These are phyloP conservation scores for Ormosia emarginata DNA, from an alignment of 306 rosid genomes.

Conservation along the genomic window DNA sequence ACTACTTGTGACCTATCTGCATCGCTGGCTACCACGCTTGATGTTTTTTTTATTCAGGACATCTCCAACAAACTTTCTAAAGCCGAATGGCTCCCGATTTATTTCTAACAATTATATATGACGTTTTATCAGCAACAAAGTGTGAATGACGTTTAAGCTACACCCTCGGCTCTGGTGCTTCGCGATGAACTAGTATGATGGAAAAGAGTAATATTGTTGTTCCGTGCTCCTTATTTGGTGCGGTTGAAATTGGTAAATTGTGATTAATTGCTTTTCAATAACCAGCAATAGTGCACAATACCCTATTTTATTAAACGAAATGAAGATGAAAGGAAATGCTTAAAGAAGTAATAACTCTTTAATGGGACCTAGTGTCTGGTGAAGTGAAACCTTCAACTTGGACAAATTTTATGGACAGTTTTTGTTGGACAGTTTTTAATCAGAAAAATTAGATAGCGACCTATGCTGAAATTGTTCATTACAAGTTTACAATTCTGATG, in stretches of 20 bases:
- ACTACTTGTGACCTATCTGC: not conserved
- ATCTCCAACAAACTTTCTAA: not conserved
- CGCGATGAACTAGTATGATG: not conserved
- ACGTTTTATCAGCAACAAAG: not conserved
- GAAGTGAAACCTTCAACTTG: not conserved
- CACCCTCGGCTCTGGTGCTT: not conserved
- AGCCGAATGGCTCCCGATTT: not conserved
- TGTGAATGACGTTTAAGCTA: not conserved
- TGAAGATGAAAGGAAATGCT: not conserved
- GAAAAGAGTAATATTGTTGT: not conserved
- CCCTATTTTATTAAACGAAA: not conserved
- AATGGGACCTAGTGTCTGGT: conserved; percentile 25
- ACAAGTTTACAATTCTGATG: conserved; percentile 12
- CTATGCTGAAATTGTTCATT: conserved; percentile 17
- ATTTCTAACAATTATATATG: not conserved
- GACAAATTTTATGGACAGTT: not conserved
- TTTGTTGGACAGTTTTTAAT: not conserved
- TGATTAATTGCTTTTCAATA: not conserved
- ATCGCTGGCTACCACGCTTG: not conserved
- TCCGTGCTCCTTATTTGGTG: not conserved
- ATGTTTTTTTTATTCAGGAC: not conserved
- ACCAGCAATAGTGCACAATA: not conserved
- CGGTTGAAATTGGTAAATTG: not conserved
- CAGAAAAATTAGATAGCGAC: conserved; percentile 25
- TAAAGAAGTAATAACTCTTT: not conserved